Evolutionary conservation across 768 basidiomycete genomes (phyloP), one percentile per base, ranked within the genome.

Genomic region (Cyclocybe aegerita): DNA sequence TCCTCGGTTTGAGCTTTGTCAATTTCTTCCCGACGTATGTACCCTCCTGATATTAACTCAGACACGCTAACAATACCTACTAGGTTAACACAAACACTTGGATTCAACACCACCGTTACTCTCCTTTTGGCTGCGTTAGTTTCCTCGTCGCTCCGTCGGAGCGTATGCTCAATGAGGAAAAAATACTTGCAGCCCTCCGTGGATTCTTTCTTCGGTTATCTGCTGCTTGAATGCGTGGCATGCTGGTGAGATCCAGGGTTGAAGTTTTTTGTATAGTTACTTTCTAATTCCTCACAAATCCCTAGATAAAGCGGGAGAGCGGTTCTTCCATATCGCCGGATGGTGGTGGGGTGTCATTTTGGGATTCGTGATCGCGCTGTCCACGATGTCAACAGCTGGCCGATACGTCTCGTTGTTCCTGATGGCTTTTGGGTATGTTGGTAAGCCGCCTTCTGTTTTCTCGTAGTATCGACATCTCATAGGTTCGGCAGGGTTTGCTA

Each of bases 331-430:
- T 60, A 70, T 78, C 43, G 64, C 69, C 2, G 69, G 61, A 2
- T 77, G 75, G 67, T 83, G 81, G 82, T 83, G 82, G 82, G 78
- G 69, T 2, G 75, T 76, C 40, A 81, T 86, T 2, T 36, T 83
- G 3, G 85, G 81, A 1, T 86, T 78, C 55, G 79, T 86, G 53
- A 82, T 86, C 51, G 77, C 76, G 2, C 60, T 85, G 14, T 76
- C 76, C 1, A 85, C 83, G 0, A 73, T 73, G 66, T 67, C 65
- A 3, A 72, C 73, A n/a, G 74, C 65, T 0, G 82, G 72, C 1
- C 76, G 84, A 46, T 86, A 86, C 54, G 69, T 86, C 23, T 74
- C 81, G 1, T 65, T 86, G 63, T 86, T 85, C 65, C 68, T 86
- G 31, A 84, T 87, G 82, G 75, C 84, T 0, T 64, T 66, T 45